Conservation (phyloP, 139 green algal species). For the Desmodesmus armatus region DNA sequence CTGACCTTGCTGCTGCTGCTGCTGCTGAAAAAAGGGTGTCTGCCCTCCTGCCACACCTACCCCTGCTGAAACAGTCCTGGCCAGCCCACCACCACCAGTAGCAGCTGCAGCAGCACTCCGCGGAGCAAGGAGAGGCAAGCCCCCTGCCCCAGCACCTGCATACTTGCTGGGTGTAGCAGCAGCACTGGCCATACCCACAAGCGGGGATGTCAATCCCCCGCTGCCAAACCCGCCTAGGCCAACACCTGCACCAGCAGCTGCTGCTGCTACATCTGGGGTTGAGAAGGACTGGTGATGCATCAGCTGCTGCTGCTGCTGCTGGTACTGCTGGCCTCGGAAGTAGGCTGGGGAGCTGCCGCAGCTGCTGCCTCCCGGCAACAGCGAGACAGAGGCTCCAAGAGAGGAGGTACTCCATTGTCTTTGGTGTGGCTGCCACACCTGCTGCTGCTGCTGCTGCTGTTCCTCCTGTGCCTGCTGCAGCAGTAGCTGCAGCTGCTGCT, state of each 20-base stretch:
- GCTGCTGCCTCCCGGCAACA: not conserved
- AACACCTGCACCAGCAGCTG: not conserved
- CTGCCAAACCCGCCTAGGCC: not conserved
- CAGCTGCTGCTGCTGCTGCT: constrained; percentile 23
- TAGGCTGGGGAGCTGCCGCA: not conserved
- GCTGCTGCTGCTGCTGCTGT: constrained; percentile 29
- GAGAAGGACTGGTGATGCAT: not conserved
- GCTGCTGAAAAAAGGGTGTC: no score
- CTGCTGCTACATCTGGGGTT: not conserved
- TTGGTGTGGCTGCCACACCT: not conserved
- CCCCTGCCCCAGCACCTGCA: no score
- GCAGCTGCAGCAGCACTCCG: no score
- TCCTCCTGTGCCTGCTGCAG: constrained; percentile 31
- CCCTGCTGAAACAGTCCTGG: no score
- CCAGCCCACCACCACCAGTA: no score
- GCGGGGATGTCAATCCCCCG: no score
- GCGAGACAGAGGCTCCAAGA: not conserved
- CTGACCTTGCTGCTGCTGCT: no score
- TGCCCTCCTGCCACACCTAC: no score
- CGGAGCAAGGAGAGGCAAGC: no score
- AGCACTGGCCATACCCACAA: no score
- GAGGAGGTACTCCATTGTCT: constrained; percentile 29
- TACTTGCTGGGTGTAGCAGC: no score
- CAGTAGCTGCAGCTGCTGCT: constrained; percentile 36
- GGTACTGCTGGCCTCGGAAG: not conserved